Percentiles rank a stretch among this genome's conserved stretches.
Evolutionary conservation across 495 filamentous ascomycete species (phyloP).

Genomic region (Penicillium nucicola): DNA sequence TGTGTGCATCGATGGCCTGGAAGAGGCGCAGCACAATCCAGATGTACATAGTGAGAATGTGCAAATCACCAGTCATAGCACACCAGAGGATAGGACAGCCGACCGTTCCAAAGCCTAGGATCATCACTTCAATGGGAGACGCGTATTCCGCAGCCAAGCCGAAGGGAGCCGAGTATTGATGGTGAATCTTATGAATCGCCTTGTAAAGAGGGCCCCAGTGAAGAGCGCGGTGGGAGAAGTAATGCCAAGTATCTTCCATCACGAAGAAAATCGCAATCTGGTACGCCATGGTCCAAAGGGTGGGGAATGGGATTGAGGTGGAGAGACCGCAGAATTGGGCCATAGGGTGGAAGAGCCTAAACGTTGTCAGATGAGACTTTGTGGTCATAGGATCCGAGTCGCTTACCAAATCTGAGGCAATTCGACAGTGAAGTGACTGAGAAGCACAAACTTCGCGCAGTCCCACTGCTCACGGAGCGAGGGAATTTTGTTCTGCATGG

Average conservation of each 20-base stretch:
- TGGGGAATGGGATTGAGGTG: slow-evolving; percentile 87
- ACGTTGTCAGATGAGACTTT: background rate
- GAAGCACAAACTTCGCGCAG: slow-evolving; percentile 85
- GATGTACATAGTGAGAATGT: slow-evolving; percentile 95
- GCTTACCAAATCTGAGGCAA: slow-evolving; percentile 90
- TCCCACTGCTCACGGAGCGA: slow-evolving; percentile 89
- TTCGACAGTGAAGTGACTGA: slow-evolving; percentile 95
- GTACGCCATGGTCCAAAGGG: slow-evolving; percentile 76
- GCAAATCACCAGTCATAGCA: slow-evolving; percentile 76
- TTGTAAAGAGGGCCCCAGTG: slow-evolving; percentile 96
- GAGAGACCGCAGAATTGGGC: slow-evolving; percentile 87
- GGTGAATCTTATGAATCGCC: slow-evolving; percentile 95
- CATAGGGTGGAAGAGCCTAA: slow-evolving; percentile 95
- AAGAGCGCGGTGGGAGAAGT: slow-evolving; percentile 90
- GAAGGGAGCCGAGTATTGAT: slow-evolving; percentile 96
- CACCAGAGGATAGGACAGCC: slow-evolving; percentile 82
- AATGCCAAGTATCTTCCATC: slow-evolving; percentile 96
- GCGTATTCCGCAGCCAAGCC: slow-evolving; percentile 96
- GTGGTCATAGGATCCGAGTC: background rate
- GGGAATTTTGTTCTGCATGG: slow-evolving; percentile 75
- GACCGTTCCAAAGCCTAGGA: slow-evolving; percentile 90
- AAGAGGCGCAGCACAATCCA: slow-evolving; percentile 93
- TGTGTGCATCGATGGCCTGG: slow-evolving; percentile 97
- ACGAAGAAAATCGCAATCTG: slow-evolving; percentile 96
- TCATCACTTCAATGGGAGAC: slow-evolving; percentile 95